Conservation (phyloP, 108 stramenopile genomes). For the Skeletonema tropicum region DNA sequence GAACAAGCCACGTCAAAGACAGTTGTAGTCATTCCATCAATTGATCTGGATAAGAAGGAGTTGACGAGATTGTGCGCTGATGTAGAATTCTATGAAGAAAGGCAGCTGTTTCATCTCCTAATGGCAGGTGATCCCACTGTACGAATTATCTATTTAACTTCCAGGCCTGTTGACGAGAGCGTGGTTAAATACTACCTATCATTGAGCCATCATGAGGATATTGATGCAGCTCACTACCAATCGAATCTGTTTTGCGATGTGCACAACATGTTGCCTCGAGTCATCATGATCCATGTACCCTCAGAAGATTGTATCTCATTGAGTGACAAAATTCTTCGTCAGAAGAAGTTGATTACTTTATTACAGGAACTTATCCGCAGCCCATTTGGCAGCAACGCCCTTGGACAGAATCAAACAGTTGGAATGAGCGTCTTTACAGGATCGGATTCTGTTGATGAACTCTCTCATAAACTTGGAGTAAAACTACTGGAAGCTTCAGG, state of each 20-base stretch:
- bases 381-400: conserved; percentile 4
- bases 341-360: conserved; percentile 6
- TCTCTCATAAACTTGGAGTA: conserved; percentile 30
- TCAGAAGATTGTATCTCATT: conserved; percentile 23
- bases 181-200: conserved; percentile 36
- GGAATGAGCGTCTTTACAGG: conserved; percentile 38
- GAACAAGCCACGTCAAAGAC: conserved; percentile 12
- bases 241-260: conserved; percentile 16
- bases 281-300: conserved; percentile 36
- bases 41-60: conserved; percentile 40
- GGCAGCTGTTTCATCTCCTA: conserved; percentile 43
- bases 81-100: conserved; percentile 42
- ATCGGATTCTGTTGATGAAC: conserved; percentile 17
- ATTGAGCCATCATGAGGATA: conserved; percentile 16
- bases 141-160: conserved; percentile 35
- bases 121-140: conserved; percentile 30
- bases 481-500: conserved; percentile 31
- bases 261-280: conserved; percentile 30
- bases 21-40: conserved; percentile 45
- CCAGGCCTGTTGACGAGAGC: conserved; percentile 18
- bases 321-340: conserved; percentile 29
- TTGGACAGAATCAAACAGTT: neutral
- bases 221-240: neutral
- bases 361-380: conserved; percentile 16
- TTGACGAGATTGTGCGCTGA: conserved; percentile 23